Evolutionary conservation across 2,329 filamentous ascomycete genomes (phyloP).

Genomic region (Elsinoe fawcettii): DNA sequence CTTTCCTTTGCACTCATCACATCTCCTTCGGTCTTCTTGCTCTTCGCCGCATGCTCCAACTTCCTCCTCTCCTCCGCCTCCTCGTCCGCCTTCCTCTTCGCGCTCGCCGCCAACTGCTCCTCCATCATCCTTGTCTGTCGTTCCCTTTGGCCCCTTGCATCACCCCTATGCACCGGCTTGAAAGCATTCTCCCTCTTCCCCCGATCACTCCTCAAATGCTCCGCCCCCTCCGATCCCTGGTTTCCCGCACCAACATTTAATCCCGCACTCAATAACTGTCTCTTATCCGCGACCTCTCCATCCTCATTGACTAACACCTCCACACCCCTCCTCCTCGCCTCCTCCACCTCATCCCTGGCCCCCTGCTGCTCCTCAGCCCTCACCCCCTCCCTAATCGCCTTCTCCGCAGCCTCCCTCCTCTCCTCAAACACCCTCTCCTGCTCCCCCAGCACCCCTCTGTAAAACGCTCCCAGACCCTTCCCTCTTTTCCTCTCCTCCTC

Average conservation of each 20-base stretch:
- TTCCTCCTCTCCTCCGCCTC: constrained; percentile 58
- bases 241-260: constrained; percentile 52
- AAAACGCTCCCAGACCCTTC: constrained; percentile 62
- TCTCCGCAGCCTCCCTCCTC: constrained; percentile 56
- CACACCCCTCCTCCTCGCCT: constrained; percentile 56
- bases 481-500: constrained; percentile 59
- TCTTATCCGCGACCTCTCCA: constrained; percentile 73
- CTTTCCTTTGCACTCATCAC: constrained; percentile 71
- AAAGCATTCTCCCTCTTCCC: constrained; percentile 20
- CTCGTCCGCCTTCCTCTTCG: constrained; percentile 63
- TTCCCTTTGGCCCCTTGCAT: constrained; percentile 60
- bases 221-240: constrained; percentile 30
- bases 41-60: constrained; percentile 62
- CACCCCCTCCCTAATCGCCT: constrained; percentile 31
- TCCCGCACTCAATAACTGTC: constrained; percentile 67
- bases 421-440: constrained; percentile 64
- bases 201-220: constrained; percentile 23
- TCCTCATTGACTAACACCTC: constrained; percentile 71
- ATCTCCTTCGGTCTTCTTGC: constrained; percentile 67
- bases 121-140: constrained; percentile 73
- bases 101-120: constrained; percentile 63
- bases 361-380: constrained; percentile 29
- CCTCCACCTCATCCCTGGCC: constrained; percentile 52
- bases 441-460: constrained; percentile 63
- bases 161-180: constrained; percentile 22